phyloP scores from a whole-genome alignment of 1,139 yeast species.

The Pneumocystis murina region DNA sequence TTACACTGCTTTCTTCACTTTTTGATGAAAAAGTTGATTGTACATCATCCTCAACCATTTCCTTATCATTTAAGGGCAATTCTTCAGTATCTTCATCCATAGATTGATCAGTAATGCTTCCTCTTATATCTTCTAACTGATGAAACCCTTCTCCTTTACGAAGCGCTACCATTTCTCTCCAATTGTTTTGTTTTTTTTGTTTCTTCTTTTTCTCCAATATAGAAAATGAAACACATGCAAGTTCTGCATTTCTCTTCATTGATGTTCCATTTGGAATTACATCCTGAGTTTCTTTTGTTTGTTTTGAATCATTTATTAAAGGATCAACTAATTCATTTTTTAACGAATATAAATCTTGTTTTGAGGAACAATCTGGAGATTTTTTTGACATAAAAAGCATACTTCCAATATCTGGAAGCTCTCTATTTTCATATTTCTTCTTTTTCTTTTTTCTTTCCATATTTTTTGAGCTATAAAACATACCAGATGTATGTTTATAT shows the following conservation, averaged over 20 bases:
- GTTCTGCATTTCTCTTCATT: constrained; percentile 34
- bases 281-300: constrained; percentile 32
- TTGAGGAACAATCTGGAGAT: constrained; percentile 6
- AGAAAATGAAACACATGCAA: constrained; percentile 44
- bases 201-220: constrained; percentile 25
- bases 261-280: constrained; percentile 24
- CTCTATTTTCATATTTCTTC: constrained; percentile 46
- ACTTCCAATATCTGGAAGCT: constrained; percentile 26
- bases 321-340: neutral
- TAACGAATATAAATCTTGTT: neutral
- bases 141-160: constrained; percentile 18
- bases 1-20: neutral
- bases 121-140: constrained; percentile 12
- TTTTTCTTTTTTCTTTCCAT: neutral
- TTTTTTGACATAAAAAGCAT: constrained; percentile 17
- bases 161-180: constrained; percentile 20
- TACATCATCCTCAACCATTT: neutral
- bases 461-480: neutral
- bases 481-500: neutral
- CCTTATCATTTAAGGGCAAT: neutral
- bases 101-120: constrained; percentile 27
- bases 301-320: constrained; percentile 8
- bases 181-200: constrained; percentile 20
- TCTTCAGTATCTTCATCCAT: constrained; percentile 14
- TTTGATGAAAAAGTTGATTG: neutral